Conservation (phyloP, 768 basidiomycete genomes). For the Phlebiopsis flavidoalba region DNA sequence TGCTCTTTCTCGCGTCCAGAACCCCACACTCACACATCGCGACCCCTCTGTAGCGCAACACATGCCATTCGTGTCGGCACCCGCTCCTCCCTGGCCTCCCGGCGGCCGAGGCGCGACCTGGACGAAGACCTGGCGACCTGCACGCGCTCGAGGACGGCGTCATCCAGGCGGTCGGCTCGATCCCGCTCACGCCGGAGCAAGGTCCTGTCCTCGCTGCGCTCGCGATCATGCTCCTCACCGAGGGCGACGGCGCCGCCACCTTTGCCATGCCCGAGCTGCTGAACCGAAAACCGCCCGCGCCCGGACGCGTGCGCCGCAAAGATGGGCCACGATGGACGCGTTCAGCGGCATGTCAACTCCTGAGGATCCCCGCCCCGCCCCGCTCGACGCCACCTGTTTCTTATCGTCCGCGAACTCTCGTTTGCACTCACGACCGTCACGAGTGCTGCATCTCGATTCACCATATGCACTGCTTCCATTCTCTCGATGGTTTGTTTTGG, state of each 20-base stretch:
- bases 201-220: conserved; percentile 5
- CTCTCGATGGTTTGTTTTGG: not conserved
- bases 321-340: conserved; percentile 8
- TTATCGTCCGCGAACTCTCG: too few species aligned
- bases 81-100: conserved; percentile 12
- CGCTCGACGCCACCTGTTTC: too few species aligned
- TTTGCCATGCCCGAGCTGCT: not conserved
- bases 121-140: not conserved
- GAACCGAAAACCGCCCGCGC: too few species aligned
- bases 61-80: conserved; percentile 23
- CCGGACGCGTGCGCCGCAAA: conserved; percentile 2
- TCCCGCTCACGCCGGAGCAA: conserved; percentile 9
- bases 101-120: not conserved
- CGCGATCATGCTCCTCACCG: conserved; percentile 6
- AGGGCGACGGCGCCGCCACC: conserved; percentile 4
- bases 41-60: conserved; percentile 14
- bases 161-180: conserved; percentile 1
- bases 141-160: not conserved
- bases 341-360: conserved; percentile 21
- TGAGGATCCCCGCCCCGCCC: not conserved
- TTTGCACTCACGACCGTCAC: not conserved
- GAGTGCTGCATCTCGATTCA: not conserved
- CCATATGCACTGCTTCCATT: not conserved
- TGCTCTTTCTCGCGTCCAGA: not conserved
- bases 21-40: not conserved